A percentile compares a stretch with the other conserved stretches of the same genome.
Conservation (phyloP, 228 moss, liverwort and hornwort genomes). For the Sphagnum magellanicum region DNA sequence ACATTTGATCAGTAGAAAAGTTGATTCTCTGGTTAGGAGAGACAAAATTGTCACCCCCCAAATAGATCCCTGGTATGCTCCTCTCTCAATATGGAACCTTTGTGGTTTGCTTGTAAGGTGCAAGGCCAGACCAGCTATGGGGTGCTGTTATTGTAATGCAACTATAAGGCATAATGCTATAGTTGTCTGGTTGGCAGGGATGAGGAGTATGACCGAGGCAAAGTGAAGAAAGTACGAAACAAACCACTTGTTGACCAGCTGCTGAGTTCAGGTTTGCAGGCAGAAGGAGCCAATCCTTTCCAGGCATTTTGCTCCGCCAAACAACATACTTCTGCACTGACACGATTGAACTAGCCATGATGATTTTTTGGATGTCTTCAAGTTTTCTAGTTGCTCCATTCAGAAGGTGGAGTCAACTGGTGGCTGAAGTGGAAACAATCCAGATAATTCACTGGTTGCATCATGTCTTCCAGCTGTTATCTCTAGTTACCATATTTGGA, state of each 20-base stretch:
- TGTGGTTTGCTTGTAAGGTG: background rate
- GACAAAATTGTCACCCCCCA: slow-evolving; percentile 24
- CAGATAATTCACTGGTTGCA: no score
- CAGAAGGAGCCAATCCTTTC: slow-evolving; percentile 48
- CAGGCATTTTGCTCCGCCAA: slow-evolving; percentile 51
- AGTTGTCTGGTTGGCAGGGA: slow-evolving; percentile 44
- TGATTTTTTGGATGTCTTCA: no score
- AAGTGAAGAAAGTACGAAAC: slow-evolving; percentile 67
- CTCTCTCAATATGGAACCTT: background rate
- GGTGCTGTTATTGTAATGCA: background rate
- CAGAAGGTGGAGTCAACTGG: no score
- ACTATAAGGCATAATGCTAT: background rate
- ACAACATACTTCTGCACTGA: slow-evolving; percentile 6
- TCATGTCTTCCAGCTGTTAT: no score
- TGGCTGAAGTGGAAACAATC: no score
- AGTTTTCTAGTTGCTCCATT: no score
- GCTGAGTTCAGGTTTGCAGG: slow-evolving; percentile 2
- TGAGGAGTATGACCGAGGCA: slow-evolving; percentile 88
- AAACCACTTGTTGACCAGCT: slow-evolving; percentile 17
- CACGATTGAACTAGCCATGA: background rate
- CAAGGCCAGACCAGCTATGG: background rate
- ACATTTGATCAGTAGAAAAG: slow-evolving; percentile 19
- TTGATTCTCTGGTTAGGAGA: slow-evolving; percentile 26
- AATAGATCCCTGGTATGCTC: slow-evolving; percentile 36
- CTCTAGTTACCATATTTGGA: no score